These are phyloP conservation scores for Kondoa malvinella DNA, from an alignment of 768 basidiomycete genomes.

Conservation along the genomic window DNA sequence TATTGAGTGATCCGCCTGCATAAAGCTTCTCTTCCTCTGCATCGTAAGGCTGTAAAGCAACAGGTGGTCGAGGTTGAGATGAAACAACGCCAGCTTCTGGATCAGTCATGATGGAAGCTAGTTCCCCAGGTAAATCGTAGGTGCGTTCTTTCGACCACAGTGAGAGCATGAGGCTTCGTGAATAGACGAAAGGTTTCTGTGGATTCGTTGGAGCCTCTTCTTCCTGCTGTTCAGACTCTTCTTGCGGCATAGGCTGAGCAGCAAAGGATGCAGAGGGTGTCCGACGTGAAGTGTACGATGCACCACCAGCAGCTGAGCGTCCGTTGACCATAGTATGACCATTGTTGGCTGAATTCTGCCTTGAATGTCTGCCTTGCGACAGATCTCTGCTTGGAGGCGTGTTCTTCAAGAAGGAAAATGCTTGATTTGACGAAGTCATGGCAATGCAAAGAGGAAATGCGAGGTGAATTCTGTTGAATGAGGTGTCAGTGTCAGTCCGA, in stretches of 20 bases:
- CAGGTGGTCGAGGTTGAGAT: neutral
- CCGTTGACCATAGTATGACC: neutral
- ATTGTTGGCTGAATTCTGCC: neutral
- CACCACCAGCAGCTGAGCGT: neutral
- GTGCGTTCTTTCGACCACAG: neutral
- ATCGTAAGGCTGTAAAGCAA: neutral
- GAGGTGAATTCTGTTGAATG: neutral
- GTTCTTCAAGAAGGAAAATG: neutral
- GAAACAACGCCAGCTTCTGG: neutral
- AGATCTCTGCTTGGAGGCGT: neutral
- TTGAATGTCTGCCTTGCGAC: neutral
- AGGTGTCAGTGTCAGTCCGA: neutral
- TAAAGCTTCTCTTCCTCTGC: neutral
- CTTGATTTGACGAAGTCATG: neutral
- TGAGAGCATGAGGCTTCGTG: neutral
- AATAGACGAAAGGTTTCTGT: neutral
- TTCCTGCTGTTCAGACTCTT: too few relatives aligned
- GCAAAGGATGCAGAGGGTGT: neutral
- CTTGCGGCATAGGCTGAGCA: neutral
- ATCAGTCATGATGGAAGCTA: neutral
- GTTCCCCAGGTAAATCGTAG: neutral
- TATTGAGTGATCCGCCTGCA: too few relatives aligned
- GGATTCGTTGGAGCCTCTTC: neutral
- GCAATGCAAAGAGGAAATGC: neutral
- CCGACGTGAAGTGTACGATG: neutral